Percentiles rank a stretch among this genome's conserved stretches.
Evolutionary conservation across 2,329 filamentous ascomycete species (phyloP).

Genomic region (Colletotrichum phormii): DNA sequence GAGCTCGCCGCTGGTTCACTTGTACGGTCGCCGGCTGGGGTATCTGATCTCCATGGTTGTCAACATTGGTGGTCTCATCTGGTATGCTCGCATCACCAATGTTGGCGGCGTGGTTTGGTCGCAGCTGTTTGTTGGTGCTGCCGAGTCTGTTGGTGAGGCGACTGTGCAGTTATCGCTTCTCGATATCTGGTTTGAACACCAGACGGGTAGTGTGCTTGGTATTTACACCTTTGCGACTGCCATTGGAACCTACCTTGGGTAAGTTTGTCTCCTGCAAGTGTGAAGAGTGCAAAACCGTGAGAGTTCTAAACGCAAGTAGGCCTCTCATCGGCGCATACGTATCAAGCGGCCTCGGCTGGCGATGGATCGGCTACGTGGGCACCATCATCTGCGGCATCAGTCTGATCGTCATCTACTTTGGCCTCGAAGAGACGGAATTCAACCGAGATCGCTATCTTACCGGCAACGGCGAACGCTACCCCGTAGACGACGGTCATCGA

Average conservation of each 20-base stretch:
- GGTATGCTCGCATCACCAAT: slow-evolving; percentile 60
- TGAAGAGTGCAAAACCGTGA: too few relatives aligned
- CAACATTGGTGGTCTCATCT: slow-evolving; percentile 62
- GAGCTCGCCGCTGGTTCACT: slow-evolving; percentile 62
- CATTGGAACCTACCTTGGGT: slow-evolving; percentile 66
- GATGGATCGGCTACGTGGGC: slow-evolving; percentile 65
- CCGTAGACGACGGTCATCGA: slow-evolving; percentile 19
- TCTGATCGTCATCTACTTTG: slow-evolving; percentile 61
- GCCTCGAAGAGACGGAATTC: slow-evolving; percentile 64
- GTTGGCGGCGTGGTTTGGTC: slow-evolving; percentile 63
- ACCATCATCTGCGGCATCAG: slow-evolving; percentile 61
- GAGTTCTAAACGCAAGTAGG: not conserved
- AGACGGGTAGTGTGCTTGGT: slow-evolving; percentile 64
- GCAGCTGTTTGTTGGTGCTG: slow-evolving; percentile 68
- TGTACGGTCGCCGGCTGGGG: slow-evolving; percentile 66
- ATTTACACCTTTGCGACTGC: slow-evolving; percentile 67
- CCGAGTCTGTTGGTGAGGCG: slow-evolving; percentile 67
- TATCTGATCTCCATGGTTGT: slow-evolving; percentile 64
- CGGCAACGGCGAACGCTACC: slow-evolving; percentile 40
- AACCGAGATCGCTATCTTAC: slow-evolving; percentile 54
- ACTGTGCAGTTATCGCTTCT: slow-evolving; percentile 67
- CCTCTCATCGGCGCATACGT: slow-evolving; percentile 65
- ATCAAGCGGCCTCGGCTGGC: slow-evolving; percentile 61
- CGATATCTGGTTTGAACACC: slow-evolving; percentile 69
- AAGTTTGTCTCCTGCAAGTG: too few relatives aligned